A percentile compares a stretch with the other conserved stretches of the same genome.
phyloP scores from a whole-genome alignment of 352 stramenopile genomes.

The Phytopythium aichiense region DNA sequence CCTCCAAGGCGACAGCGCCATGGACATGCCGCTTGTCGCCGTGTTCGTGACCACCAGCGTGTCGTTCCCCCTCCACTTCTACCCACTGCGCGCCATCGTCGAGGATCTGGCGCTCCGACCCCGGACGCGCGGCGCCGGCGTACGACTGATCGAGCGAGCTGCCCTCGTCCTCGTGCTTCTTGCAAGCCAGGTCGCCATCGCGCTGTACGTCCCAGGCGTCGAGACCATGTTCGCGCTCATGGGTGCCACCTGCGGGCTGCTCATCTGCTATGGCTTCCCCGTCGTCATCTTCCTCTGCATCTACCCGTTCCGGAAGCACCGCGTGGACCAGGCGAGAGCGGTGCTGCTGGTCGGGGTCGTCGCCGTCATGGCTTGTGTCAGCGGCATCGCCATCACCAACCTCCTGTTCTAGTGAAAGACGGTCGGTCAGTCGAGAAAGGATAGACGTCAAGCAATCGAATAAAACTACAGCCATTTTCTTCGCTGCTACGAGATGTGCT shows the following conservation, averaged over 20 bases:
- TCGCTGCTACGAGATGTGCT: background rate
- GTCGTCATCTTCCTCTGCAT: slow-evolving; percentile 38
- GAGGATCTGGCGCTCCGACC: slow-evolving; percentile 23
- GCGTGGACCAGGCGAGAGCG: slow-evolving; percentile 10
- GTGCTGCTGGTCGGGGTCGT: slow-evolving; percentile 20
- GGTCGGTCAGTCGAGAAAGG: background rate
- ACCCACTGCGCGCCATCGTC: slow-evolving; percentile 31
- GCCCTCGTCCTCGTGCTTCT: slow-evolving; percentile 18
- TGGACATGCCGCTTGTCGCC: slow-evolving; percentile 38
- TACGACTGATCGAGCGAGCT: slow-evolving; percentile 10
- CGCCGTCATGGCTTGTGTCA: slow-evolving; percentile 23
- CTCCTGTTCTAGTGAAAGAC: background rate
- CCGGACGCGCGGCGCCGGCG: background rate
- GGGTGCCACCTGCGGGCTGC: slow-evolving; percentile 37
- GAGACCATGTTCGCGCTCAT: slow-evolving; percentile 52
- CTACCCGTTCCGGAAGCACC: slow-evolving; percentile 32
- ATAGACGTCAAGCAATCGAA: background rate
- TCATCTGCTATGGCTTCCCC: slow-evolving; percentile 51
- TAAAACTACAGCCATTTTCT: background rate
- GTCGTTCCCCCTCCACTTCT: slow-evolving; percentile 51
- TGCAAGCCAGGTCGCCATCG: slow-evolving; percentile 22
- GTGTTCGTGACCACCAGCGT: slow-evolving; percentile 40
- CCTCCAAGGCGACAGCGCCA: slow-evolving; percentile 31
- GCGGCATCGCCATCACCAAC: slow-evolving; percentile 11
- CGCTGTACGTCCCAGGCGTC: slow-evolving; percentile 37